Evolutionary conservation across 129 eudicot genomes (phyloP).

Genomic region (Artemisia tridentata): DNA sequence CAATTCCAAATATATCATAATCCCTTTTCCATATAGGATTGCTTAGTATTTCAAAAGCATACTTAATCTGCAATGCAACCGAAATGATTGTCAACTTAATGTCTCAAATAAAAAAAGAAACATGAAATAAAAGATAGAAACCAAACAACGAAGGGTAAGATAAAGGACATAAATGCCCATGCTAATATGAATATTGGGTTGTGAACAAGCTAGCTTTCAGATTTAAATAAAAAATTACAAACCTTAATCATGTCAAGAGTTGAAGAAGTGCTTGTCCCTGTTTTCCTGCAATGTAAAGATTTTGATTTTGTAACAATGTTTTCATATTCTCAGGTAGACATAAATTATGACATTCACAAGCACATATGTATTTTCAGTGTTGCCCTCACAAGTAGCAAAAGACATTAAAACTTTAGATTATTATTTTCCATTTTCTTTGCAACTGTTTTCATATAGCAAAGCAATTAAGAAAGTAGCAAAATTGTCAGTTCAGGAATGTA

Average conservation of each 20-base stretch:
- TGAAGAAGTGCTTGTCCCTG: slow-evolving; percentile 45
- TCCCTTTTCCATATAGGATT: slow-evolving; percentile 83
- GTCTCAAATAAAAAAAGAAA: background rate
- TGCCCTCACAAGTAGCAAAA: background rate
- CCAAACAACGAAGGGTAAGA: background rate
- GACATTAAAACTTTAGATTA: background rate
- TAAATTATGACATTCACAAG: background rate
- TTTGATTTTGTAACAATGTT: slow-evolving; percentile 5
- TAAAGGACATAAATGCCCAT: too few species aligned
- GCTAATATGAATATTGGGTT: slow-evolving; percentile 3
- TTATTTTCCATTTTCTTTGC: background rate
- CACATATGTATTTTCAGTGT: slow-evolving; percentile 15
- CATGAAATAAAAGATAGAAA: background rate
- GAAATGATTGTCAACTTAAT: slow-evolving; percentile 3
- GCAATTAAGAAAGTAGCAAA: background rate
- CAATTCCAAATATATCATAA: slow-evolving; percentile 75
- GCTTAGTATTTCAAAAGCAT: slow-evolving; percentile 85
- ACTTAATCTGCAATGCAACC: slow-evolving; percentile 54
- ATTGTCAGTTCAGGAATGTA: too few species aligned
- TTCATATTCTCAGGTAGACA: slow-evolving; percentile 9
- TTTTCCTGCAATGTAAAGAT: slow-evolving; percentile 51
- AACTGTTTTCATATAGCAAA: background rate
- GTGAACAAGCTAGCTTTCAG: slow-evolving; percentile 4
- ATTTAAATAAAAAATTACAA: slow-evolving; percentile 13
- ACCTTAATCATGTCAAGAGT: slow-evolving; percentile 64